Percentiles rank a stretch among this genome's conserved stretches.
Evolutionary conservation across 2,329 filamentous ascomycete genomes (phyloP).

Genomic region (Exophiala phaeomuriformis): DNA sequence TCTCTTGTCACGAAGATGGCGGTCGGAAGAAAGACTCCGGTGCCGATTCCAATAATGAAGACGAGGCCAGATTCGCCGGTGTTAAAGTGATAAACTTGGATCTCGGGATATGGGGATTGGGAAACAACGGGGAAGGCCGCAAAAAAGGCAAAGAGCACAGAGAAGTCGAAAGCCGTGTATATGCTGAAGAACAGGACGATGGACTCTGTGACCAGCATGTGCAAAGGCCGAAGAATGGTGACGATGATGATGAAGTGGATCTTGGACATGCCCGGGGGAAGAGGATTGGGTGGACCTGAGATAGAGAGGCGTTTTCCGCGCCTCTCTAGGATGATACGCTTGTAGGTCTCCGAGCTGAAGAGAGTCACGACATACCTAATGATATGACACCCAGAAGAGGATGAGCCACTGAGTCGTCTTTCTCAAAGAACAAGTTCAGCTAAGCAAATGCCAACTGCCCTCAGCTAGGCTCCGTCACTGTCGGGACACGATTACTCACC

Average conservation of each 20-base stretch:
- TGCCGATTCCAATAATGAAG: constrained; percentile 75
- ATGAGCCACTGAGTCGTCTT: constrained; percentile 56
- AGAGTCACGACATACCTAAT: constrained; percentile 51
- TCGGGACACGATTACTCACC: no score
- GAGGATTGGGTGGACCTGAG: constrained; percentile 59
- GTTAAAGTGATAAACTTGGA: constrained; percentile 57
- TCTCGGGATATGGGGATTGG: constrained; percentile 36
- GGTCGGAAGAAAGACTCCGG: constrained; percentile 55
- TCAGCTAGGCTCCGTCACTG: no score
- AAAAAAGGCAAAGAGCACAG: constrained; percentile 74
- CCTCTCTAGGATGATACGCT: constrained; percentile 59
- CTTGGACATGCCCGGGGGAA: constrained; percentile 51
- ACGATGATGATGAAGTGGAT: constrained; percentile 35
- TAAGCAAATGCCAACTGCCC: no score
- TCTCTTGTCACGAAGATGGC: constrained; percentile 25
- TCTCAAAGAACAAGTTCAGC: no score
- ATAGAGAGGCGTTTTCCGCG: constrained; percentile 47
- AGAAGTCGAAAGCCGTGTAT: constrained; percentile 71
- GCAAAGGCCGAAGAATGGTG: constrained; percentile 48
- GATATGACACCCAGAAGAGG: constrained; percentile 55
- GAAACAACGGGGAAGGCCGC: constrained; percentile 81
- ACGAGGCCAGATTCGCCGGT: constrained; percentile 63
- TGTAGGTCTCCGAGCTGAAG: constrained; percentile 56
- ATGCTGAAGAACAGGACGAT: constrained; percentile 61
- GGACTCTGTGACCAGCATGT: constrained; percentile 60